phyloP scores from a whole-genome alignment of 352 stramenopile genomes.

The Pythium rhizo-oryzae region DNA sequence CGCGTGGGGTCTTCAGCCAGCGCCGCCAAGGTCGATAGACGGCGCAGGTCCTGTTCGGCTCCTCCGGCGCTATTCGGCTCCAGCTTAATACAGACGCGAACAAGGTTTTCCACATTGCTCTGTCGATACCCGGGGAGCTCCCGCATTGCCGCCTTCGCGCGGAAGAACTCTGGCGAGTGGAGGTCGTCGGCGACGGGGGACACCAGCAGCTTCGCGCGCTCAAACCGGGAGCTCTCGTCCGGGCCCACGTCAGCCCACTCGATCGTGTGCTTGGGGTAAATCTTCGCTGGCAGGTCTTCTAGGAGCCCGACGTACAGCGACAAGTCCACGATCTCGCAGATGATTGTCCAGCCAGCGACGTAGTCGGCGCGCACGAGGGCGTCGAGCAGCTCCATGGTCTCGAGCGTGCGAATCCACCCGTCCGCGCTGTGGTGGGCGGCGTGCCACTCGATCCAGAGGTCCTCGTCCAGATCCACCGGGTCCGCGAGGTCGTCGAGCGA shows the following conservation, averaged over 20 bases:
- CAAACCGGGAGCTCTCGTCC: not conserved
- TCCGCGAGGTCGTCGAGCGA: not conserved
- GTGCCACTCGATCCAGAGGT: not conserved
- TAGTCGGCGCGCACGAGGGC: not conserved
- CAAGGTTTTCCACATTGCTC: not conserved
- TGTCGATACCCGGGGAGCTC: not conserved
- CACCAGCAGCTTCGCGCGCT: not conserved
- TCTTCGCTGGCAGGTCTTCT: not conserved
- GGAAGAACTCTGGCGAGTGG: not conserved
- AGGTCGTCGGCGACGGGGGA: not conserved
- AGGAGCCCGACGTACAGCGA: not conserved
- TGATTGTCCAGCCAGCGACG: not conserved
- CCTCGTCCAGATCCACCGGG: not conserved
- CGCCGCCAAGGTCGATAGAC: not conserved
- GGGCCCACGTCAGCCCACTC: not conserved
- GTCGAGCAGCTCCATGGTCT: not conserved
- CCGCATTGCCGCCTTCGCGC: not conserved
- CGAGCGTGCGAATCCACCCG: not conserved
- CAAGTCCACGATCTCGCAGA: not conserved
- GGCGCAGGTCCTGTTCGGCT: not conserved
- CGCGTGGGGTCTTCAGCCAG: slow-evolving; percentile 1
- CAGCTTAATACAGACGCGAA: slow-evolving; percentile 1
- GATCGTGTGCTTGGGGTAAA: slow-evolving; percentile 12
- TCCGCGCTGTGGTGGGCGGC: not conserved
- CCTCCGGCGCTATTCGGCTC: not conserved